Percentiles rank a stretch among this genome's conserved stretches.
phyloP scores from a whole-genome alignment of 2,329 filamentous ascomycete species.

The Plectosphaerella sp. region DNA sequence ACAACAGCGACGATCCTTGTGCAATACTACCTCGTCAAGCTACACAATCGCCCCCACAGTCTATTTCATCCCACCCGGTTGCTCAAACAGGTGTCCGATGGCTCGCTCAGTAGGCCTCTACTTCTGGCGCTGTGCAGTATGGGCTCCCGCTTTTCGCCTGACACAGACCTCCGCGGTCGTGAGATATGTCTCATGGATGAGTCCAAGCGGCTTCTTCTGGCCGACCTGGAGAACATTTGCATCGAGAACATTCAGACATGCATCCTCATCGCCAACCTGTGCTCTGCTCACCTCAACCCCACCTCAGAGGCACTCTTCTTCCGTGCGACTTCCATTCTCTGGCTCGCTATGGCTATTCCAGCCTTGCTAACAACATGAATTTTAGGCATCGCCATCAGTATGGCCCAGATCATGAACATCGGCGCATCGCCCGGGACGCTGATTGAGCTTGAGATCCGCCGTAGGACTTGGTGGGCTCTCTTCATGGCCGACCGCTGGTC shows the following conservation, averaged over 20 bases:
- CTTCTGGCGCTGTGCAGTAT: slow-evolving; percentile 5
- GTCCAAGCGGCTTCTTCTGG: slow-evolving; percentile 14
- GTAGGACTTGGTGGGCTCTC: slow-evolving; percentile 11
- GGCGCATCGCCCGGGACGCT: neutral
- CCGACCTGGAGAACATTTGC: slow-evolving; percentile 15
- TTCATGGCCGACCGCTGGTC: slow-evolving; percentile 15
- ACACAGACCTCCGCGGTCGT: slow-evolving; percentile 1
- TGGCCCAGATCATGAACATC: slow-evolving; percentile 7
- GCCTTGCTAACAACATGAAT: neutral
- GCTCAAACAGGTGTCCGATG: slow-evolving; percentile 1
- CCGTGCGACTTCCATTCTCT: slow-evolving; percentile 10
- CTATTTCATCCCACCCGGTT: slow-evolving; percentile 17
- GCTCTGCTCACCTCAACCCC: slow-evolving; percentile 16
- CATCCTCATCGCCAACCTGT: slow-evolving; percentile 23
- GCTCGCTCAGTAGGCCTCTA: slow-evolving; percentile 2
- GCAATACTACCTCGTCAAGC: slow-evolving; percentile 19
- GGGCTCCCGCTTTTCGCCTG: slow-evolving; percentile 4
- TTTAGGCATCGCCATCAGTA: slow-evolving; percentile 5
- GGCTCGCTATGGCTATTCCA: too few species aligned
- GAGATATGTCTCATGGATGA: slow-evolving; percentile 5
- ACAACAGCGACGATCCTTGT: slow-evolving; percentile 5
- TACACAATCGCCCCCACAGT: slow-evolving; percentile 19
- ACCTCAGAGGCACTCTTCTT: slow-evolving; percentile 23
- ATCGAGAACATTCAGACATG: slow-evolving; percentile 25
- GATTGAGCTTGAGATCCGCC: slow-evolving; percentile 5